phyloP scores from a whole-genome alignment of 2,329 filamentous ascomycete genomes.

The Neofusicoccum laricinum region DNA sequence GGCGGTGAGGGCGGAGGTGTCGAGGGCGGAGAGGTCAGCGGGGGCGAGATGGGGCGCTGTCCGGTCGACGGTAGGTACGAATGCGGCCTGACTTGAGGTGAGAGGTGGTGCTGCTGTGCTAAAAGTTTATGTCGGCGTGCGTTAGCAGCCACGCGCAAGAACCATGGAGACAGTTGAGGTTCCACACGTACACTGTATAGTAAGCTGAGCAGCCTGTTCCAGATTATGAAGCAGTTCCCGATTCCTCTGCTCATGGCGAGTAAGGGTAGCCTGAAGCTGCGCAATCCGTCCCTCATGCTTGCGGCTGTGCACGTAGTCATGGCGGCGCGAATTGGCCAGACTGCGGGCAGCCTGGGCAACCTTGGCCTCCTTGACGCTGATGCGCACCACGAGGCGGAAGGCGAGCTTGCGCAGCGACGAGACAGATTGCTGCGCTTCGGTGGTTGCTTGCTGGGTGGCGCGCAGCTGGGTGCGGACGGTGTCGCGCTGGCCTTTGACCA shows the following conservation, averaged over 20 bases:
- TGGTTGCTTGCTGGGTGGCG: conserved; percentile 30
- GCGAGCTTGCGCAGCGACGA: conserved; percentile 34
- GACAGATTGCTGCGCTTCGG: conserved; percentile 34
- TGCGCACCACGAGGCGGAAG: conserved; percentile 38
- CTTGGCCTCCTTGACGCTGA: conserved; percentile 38
- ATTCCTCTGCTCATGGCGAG: conserved; percentile 35
- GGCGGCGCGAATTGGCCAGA: conserved; percentile 31
- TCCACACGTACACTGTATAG: conserved; percentile 32
- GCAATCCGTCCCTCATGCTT: conserved; percentile 28
- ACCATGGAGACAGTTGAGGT: not conserved
- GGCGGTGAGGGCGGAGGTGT: conserved; percentile 19
- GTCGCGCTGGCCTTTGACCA: conserved; percentile 35
- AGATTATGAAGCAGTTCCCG: conserved; percentile 35
- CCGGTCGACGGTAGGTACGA: not conserved
- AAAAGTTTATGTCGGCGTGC: conserved; percentile 12
- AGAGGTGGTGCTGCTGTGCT: conserved; percentile 8
- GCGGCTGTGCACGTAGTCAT: conserved; percentile 29
- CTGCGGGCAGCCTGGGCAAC: conserved; percentile 33
- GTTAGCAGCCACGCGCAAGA: conserved; percentile 8
- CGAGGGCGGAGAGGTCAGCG: conserved; percentile 5
- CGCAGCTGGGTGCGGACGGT: conserved; percentile 32
- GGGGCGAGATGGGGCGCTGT: not conserved
- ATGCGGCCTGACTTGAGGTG: not conserved
- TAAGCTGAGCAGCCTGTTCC: conserved; percentile 33
- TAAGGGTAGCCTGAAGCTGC: conserved; percentile 29